phyloP scores from a whole-genome alignment of 805 yeast species.

The Saccharomyces mikatae region DNA sequence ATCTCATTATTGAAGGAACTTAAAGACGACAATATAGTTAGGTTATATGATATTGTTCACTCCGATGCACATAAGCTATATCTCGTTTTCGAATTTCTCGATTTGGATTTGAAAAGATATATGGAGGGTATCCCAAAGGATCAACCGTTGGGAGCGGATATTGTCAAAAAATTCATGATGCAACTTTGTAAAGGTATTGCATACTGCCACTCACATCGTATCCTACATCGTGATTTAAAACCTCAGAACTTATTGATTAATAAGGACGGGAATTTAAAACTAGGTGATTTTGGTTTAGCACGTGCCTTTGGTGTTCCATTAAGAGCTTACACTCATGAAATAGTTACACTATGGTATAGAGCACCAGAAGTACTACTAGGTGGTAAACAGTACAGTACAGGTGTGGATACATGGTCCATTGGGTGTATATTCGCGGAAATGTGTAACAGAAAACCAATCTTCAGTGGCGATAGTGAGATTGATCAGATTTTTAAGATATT shows the following conservation, averaged over 20 bases:
- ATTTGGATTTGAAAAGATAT: constrained; percentile 84
- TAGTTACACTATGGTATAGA: constrained; percentile 95
- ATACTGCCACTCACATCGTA: constrained; percentile 56
- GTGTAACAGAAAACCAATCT: constrained; percentile 95
- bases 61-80: constrained; percentile 88
- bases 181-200: constrained; percentile 83
- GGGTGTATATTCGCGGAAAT: constrained; percentile 97
- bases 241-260: constrained; percentile 91
- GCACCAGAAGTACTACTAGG: constrained; percentile 96
- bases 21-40: constrained; percentile 85
- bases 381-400: constrained; percentile 89
- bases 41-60: constrained; percentile 90
- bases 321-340: constrained; percentile 94
- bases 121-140: constrained; percentile 88
- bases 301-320: constrained; percentile 97
- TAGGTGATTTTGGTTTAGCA: constrained; percentile 96
- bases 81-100: constrained; percentile 87
- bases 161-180: constrained; percentile 87
- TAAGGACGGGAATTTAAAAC: constrained; percentile 80
- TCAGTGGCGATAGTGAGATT: constrained; percentile 93
- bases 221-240: constrained; percentile 71
- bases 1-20: constrained; percentile 92
- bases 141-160: constrained; percentile 76
- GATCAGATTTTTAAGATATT: constrained; percentile 90
- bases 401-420: constrained; percentile 97